Conservation (phyloP, 371 early-diverging fungal species). For the Basidiobolus heterosporus region DNA sequence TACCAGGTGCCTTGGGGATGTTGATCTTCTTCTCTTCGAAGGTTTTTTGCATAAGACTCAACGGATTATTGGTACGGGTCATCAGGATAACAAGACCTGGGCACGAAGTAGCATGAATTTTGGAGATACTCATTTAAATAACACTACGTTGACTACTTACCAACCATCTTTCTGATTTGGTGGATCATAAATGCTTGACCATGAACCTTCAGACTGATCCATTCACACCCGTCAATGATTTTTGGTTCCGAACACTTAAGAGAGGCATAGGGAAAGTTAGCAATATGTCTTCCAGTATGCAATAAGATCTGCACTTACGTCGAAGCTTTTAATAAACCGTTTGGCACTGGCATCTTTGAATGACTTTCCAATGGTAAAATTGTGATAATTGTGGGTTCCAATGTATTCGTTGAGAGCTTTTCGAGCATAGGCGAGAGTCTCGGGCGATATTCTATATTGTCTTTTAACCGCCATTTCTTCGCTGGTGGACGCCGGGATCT, state of each 20-base stretch:
- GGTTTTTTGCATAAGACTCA: slow-evolving; percentile 34
- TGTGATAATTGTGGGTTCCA: slow-evolving; percentile 93
- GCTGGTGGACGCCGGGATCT: slow-evolving; percentile 13
- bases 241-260: slow-evolving; percentile 50
- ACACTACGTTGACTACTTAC: slow-evolving; percentile 14
- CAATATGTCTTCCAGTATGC: not conserved
- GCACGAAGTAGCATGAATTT: not conserved
- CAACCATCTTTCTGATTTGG: slow-evolving; percentile 99
- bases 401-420: slow-evolving; percentile 49
- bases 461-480: slow-evolving; percentile 28
- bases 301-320: slow-evolving; percentile 17
- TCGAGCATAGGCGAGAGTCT: slow-evolving; percentile 41
- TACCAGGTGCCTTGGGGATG: slow-evolving; percentile 95
- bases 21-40: slow-evolving; percentile 59
- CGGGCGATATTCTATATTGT: slow-evolving; percentile 39
- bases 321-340: slow-evolving; percentile 64
- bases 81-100: slow-evolving; percentile 55
- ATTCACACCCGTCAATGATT: slow-evolving; percentile 65
- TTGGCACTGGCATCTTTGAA: slow-evolving; percentile 58
- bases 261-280: not conserved
- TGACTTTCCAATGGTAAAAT: slow-evolving; percentile 77
- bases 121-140: not conserved
- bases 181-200: slow-evolving; percentile 99
- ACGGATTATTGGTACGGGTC: slow-evolving; percentile 53
- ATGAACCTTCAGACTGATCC: slow-evolving; percentile 80